Evolutionary conservation across 176 grass and related monocot species (phyloP), one percentile per base, ranked within the genome.

Genomic region (Oryza meridionalis): DNA sequence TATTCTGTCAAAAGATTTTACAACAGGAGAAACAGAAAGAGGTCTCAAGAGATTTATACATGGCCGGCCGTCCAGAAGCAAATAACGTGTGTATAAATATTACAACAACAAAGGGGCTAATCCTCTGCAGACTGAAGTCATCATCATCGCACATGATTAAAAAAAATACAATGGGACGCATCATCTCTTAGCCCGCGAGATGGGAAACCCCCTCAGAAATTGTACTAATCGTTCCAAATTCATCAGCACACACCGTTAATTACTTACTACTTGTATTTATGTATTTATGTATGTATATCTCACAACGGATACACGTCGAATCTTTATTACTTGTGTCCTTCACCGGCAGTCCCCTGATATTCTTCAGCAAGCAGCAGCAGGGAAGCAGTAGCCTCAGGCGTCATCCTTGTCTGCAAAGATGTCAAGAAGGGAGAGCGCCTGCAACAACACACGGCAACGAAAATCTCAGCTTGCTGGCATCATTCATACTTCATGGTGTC

Each of bases 351-450:
- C 29, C 61, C 59, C 29, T 53, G 61, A 51, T 29, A 38, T 0
- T 64, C 55, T 0, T 64, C 53, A 33, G 16, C 53, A 58, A n/a
- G 53, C 53, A 58, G 80, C 80, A 45, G 31, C 79, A 14, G 27
- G 27, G 61, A 21, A 65, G 61, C 58, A 11, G 88, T 19, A 45
- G 42, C 58, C 19, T 94, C 82, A 97, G 79, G 90, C 95, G 55
- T 86, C 90, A 37, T 89, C 86, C 65, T 81, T 90, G 35, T 98
- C 93, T 4, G 81, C 89, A 64, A 98, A 98, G 71, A 95, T 91
- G 70, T 98, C 96, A 9, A 98, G 96, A 19, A 98, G 93, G 8
- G 87, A 38, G 33, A 98, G 83, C 0, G 96, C 91, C 92, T 94
- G 92, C 55, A 91, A 69, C 0, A 35, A 35, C 33, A 73, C 14